Evolutionary conservation across 1,139 yeast genomes (phyloP), one percentile per base, ranked within the genome.

Genomic region (Zygoascus meyerae): DNA sequence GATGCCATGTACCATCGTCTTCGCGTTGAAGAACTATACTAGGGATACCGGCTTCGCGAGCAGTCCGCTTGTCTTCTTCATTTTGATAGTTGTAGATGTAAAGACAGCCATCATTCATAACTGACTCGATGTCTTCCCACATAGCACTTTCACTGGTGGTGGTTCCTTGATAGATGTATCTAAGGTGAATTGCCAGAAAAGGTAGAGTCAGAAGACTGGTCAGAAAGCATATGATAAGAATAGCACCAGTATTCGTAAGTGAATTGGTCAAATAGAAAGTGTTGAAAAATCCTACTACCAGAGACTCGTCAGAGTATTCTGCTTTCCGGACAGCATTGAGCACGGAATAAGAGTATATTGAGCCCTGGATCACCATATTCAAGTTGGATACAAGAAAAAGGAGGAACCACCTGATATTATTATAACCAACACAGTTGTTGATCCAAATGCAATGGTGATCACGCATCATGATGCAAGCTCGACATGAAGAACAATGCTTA

Each of bases 381-480:
- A 75, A 62, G 52, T 86, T 83, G 32, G 80, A 68, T 0, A 73
- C 33, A 40, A 92, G 66, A 58, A 83, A 90, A 7, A 67, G 52
- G 45, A 85, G 57, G 60, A 92, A 92, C 75, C 81, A 86, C 40
- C 76, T 69, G 64, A 79, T 85, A 60, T 92, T 92, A 44, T 77
- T 72, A 57, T 74, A 74, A 0, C 97, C 97, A 30, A 92, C 77
- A 65, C 97, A 92, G 60, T 86, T 89, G 66, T 90, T 90, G 49
- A 90, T 68, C 96, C 97, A 92, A n/a, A 87, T 66, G 61, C 98
- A 92, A 66, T 92, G 97, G 62, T 92, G 98, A 62, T 92, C 98
- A 56, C 75, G 79, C 51, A 83, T 61, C 32, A 81, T 68, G 3
- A 83, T 71, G 62, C 98, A 92, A 21, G 64, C 57, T 44, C 74